Evolutionary conservation across 352 stramenopile genomes (phyloP).

Genomic region (Pythium sukuiense): DNA sequence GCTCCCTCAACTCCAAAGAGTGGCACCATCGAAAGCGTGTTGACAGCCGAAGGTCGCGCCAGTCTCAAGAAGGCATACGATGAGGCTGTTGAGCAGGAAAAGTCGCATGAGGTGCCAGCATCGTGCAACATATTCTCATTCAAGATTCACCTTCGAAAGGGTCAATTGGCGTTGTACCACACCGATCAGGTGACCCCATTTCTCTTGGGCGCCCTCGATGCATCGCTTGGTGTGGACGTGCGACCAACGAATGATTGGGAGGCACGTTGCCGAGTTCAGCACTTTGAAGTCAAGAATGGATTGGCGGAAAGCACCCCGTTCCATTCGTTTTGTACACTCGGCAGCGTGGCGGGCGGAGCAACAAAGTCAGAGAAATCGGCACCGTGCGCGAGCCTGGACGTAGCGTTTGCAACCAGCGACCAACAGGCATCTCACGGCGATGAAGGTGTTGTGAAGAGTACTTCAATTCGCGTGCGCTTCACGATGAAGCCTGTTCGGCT

Average conservation of each 20-base stretch:
- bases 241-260: slow-evolving; percentile 75
- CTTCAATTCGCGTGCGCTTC: slow-evolving; percentile 36
- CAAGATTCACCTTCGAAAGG: slow-evolving; percentile 60
- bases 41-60: slow-evolving; percentile 65
- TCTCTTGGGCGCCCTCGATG: slow-evolving; percentile 44
- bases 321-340: slow-evolving; percentile 60
- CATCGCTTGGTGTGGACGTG: slow-evolving; percentile 57
- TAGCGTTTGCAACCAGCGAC: slow-evolving; percentile 28
- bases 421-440: slow-evolving; percentile 24
- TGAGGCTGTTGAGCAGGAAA: slow-evolving; percentile 59
- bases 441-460: slow-evolving; percentile 4
- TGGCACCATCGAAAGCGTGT: slow-evolving; percentile 33
- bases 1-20: slow-evolving; percentile 11
- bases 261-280: slow-evolving; percentile 52
- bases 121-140: slow-evolving; percentile 73
- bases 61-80: slow-evolving; percentile 76
- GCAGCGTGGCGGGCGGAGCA: not conserved
- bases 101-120: slow-evolving; percentile 40
- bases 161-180: slow-evolving; percentile 55
- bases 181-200: slow-evolving; percentile 47
- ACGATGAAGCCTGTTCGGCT: slow-evolving; percentile 61
- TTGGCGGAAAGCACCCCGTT: slow-evolving; percentile 45
- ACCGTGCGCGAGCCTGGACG: slow-evolving; percentile 56
- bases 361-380: not conserved
- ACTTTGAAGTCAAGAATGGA: slow-evolving; percentile 69